Evolutionary conservation across 73 alveolate genomes (phyloP).

Genomic region (Paramecium pentaurelia): DNA sequence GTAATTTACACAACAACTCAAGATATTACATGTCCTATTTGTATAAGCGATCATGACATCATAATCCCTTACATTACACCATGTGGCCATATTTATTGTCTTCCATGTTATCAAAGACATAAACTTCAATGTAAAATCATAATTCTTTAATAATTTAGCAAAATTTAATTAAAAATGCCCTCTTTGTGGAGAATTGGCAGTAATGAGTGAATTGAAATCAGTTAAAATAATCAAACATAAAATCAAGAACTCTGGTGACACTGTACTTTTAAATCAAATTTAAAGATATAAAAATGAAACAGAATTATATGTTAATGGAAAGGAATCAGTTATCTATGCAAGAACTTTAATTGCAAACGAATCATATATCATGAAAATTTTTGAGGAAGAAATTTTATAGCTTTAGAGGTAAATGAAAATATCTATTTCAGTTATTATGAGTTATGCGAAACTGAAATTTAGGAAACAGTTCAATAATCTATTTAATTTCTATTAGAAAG

Average conservation of each 20-base stretch:
- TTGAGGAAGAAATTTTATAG: not conserved
- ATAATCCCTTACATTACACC: conserved; percentile 57
- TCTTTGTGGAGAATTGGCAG: conserved; percentile 57
- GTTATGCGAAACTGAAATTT: not conserved
- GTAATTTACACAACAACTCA: conserved; percentile 20
- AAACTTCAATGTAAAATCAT: conserved; percentile 4
- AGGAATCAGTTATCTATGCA: conserved; percentile 19
- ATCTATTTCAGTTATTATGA: not conserved
- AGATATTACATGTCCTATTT: conserved; percentile 59
- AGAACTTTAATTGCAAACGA: not conserved
- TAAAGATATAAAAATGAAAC: not conserved
- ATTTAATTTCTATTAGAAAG: not conserved
- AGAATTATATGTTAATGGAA: not conserved
- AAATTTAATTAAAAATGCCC: conserved; percentile 51
- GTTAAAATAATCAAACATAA: conserved; percentile 25
- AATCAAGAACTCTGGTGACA: not conserved
- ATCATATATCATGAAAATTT: not conserved
- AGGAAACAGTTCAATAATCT: not conserved
- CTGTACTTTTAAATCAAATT: not conserved
- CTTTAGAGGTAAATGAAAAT: not conserved
- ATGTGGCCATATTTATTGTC: conserved; percentile 61
- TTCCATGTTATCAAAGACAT: conserved; percentile 36
- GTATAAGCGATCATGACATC: conserved; percentile 56
- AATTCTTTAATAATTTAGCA: conserved; percentile 55
- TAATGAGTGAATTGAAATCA: conserved; percentile 19